Conservation (phyloP, 106 monocot genomes). For the Ottelia alismoides region DNA sequence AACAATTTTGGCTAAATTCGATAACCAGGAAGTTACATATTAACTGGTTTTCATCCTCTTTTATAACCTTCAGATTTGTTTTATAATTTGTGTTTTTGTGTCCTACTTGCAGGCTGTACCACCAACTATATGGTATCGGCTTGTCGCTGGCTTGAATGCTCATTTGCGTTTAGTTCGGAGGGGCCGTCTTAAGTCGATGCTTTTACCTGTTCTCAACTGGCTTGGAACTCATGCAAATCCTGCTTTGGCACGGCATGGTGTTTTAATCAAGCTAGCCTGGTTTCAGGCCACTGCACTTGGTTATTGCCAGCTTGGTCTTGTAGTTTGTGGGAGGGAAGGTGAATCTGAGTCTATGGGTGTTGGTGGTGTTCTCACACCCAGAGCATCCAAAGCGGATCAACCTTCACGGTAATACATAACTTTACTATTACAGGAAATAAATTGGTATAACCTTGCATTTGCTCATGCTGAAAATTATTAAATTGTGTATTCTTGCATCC, state of each 20-base stretch:
- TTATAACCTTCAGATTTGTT: too few relatives aligned
- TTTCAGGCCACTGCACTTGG: slow-evolving; percentile 64
- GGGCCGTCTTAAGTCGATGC: slow-evolving; percentile 47
- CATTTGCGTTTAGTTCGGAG: slow-evolving; percentile 73
- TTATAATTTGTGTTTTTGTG: too few relatives aligned
- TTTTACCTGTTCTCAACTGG: slow-evolving; percentile 64
- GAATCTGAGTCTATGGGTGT: slow-evolving; percentile 9
- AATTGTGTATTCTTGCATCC: too few relatives aligned
- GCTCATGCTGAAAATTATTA: too few relatives aligned
- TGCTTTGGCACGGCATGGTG: slow-evolving; percentile 29
- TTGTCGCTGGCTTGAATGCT: slow-evolving; percentile 96
- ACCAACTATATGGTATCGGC: slow-evolving; percentile 90
- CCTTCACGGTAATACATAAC: slow-evolving; percentile 38
- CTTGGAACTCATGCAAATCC: slow-evolving; percentile 75
- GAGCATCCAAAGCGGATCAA: slow-evolving; percentile 30
- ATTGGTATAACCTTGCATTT: too few relatives aligned
- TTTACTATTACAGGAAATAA: too few relatives aligned
- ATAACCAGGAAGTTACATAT: too few relatives aligned
- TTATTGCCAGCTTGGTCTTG: slow-evolving; percentile 77
- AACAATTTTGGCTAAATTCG: too few relatives aligned
- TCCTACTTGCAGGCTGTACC: slow-evolving; percentile 69
- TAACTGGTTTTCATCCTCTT: too few relatives aligned
- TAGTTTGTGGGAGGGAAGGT: slow-evolving; percentile 40
- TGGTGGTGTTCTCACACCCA: slow-evolving; percentile 22
- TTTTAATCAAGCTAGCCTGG: slow-evolving; percentile 66